Evolutionary conservation across 2,329 filamentous ascomycete species (phyloP).

Genomic region (Penicillium hordei): DNA sequence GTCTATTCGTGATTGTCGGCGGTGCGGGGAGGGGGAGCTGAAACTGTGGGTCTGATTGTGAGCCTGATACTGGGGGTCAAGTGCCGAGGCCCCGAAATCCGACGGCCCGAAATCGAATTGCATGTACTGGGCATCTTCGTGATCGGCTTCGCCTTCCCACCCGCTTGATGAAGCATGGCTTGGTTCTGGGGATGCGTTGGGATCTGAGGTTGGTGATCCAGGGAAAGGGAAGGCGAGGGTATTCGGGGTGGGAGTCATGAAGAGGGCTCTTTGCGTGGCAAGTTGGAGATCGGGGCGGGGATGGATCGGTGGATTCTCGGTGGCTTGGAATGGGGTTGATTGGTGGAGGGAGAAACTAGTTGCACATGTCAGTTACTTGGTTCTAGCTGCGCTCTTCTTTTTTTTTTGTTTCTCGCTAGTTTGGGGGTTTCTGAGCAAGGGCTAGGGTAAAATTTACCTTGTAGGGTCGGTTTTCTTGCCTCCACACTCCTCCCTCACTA

Average conservation of each 20-base stretch:
- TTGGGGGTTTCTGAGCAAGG: too few relatives aligned
- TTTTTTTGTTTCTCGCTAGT: neutral
- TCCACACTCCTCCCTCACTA: conserved; percentile 1
- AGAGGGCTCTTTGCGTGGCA: conserved; percentile 20
- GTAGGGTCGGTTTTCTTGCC: neutral
- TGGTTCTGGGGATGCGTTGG: conserved; percentile 25
- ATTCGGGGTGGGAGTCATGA: conserved; percentile 16
- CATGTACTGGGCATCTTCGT: conserved; percentile 10
- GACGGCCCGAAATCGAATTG: conserved; percentile 1
- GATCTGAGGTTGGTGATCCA: conserved; percentile 20
- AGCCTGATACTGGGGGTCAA: neutral
- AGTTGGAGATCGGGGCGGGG: conserved; percentile 1
- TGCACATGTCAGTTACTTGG: neutral
- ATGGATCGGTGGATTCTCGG: conserved; percentile 2
- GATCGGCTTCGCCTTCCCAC: conserved; percentile 26
- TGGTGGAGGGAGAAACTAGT: neutral
- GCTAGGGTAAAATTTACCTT: neutral
- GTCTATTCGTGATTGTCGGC: neutral
- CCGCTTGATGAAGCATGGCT: conserved; percentile 20
- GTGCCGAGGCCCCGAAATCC: neutral
- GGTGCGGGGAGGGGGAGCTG: neutral
- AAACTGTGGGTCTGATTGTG: neutral
- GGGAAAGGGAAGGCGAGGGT: conserved; percentile 10
- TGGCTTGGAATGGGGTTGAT: conserved; percentile 3
- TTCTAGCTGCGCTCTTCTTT: neutral